These are phyloP conservation scores for Magnolia officinalis DNA, from an alignment of 164 flowering plant species.

Conservation along the genomic window DNA sequence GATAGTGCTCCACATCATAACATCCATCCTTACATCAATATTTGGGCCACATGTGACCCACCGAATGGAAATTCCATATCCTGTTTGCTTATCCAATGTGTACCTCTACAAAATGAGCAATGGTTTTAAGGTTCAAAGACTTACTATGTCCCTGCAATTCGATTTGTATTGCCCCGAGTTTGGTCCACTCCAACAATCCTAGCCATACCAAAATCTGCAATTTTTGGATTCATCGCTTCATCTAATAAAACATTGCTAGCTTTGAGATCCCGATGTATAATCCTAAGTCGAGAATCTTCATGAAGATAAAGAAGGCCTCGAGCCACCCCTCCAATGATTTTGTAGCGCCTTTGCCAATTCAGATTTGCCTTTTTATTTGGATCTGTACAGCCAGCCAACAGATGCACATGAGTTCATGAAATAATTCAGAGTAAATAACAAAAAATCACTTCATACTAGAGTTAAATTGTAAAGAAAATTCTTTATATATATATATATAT, in stretches of 20 bases:
- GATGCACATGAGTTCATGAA: neutral
- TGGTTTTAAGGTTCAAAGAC: slow-evolving; percentile 1
- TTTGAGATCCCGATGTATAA: slow-evolving; percentile 58
- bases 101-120: neutral
- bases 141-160: slow-evolving; percentile 37
- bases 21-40: no score
- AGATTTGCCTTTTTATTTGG: neutral
- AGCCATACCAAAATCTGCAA: slow-evolving; percentile 50
- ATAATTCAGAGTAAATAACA: neutral
- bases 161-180: slow-evolving; percentile 16
- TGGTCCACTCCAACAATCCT: slow-evolving; percentile 31
- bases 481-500: no score
- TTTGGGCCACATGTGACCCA: no score
- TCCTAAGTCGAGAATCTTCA: slow-evolving; percentile 43
- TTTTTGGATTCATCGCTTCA: slow-evolving; percentile 37
- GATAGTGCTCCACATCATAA: no score
- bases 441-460: neutral
- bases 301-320: slow-evolving; percentile 58
- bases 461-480: neutral
- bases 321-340: slow-evolving; percentile 37
- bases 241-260: slow-evolving; percentile 53
- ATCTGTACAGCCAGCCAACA: neutral
- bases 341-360: slow-evolving; percentile 23
- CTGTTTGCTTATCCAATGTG: neutral
- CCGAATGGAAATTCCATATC: no score